Evolutionary conservation across 768 basidiomycete genomes (phyloP), one percentile per base, ranked within the genome.

Genomic region (Russula griseocarnosa): DNA sequence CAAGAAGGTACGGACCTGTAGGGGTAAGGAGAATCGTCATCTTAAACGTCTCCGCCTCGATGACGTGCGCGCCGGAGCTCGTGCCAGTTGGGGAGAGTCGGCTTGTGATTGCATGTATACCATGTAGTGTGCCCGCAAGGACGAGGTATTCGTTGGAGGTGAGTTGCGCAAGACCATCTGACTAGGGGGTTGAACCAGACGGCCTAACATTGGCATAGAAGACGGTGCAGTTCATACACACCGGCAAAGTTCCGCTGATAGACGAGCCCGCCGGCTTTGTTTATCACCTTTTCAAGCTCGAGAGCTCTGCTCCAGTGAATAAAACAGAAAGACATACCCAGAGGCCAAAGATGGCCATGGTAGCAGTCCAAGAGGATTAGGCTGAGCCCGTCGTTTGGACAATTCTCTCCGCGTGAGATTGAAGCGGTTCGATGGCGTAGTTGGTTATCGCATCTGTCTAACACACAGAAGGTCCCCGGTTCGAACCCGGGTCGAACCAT

Each of bases 101-200:
- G 66, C 89, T 88, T 0, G 96, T 98, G 69, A 98, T 98, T n/a
- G 97, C 97, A 70, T 98, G 97, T 32, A 99, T 96, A 56, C 96
- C 95, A 67, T 98, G 97, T 42, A 98, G 76, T 16, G 97, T 98
- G 50, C 96, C 96, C 3, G 97, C 97, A 46, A 98, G 84, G 20
- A 98, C 92, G 59, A 99, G 85, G 68, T 94, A 89, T 78, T 97
- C 94, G 75, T 97, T 97, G 24, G 95, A 92, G 8, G 91, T 90
- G 58, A 96, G 79, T 62, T 87, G 83, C 10, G 94, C 87, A 54
- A 98, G 86, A n/a, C 93, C 94, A 68, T 95, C 97, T 97, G 26
- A 55, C 54, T 26, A 50, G 49, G 62, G 20, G 63, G 54, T 51
- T 56, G 50, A 38, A 28, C 26, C 26, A 34, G 61, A 51, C 22